These are phyloP conservation scores for Akebia trifoliata DNA, from an alignment of 164 flowering plant species.

Conservation along the genomic window DNA sequence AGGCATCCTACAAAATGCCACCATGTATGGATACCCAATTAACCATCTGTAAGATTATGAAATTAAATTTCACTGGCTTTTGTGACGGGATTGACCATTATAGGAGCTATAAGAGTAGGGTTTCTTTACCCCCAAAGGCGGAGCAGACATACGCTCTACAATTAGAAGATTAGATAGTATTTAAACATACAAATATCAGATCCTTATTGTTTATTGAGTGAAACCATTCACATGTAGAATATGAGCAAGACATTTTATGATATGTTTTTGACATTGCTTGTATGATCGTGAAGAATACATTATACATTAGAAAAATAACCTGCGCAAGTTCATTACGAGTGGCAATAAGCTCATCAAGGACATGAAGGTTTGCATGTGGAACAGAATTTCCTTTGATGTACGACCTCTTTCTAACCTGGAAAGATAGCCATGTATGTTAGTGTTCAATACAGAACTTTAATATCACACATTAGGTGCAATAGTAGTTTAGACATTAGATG, in stretches of 20 bases:
- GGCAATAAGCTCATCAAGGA: constrained; percentile 82
- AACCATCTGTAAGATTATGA: not conserved
- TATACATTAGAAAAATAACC: constrained; percentile 34
- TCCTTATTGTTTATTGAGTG: not conserved
- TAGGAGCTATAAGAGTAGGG: not conserved
- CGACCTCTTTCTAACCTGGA: constrained; percentile 79
- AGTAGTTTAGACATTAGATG: too few relatives aligned
- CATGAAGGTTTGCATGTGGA: constrained; percentile 73
- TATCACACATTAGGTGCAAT: too few relatives aligned
- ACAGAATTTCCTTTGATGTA: constrained; percentile 77
- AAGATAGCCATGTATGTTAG: too few relatives aligned
- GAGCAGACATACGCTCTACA: too few relatives aligned
- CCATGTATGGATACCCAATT: not conserved
- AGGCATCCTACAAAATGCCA: not conserved
- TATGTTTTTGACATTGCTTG: not conserved
- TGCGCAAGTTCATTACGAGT: constrained; percentile 84
- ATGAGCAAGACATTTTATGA: not conserved
- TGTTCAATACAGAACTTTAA: too few relatives aligned
- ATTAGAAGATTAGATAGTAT: too few relatives aligned
- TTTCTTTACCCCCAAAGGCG: not conserved
- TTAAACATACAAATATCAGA: not conserved
- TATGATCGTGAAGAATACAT: not conserved
- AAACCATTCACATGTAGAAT: not conserved
- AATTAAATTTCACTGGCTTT: not conserved
- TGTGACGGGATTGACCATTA: not conserved